These are phyloP conservation scores for Trichoderma parareesei DNA, from an alignment of 495 filamentous ascomycete species.

Conservation along the genomic window DNA sequence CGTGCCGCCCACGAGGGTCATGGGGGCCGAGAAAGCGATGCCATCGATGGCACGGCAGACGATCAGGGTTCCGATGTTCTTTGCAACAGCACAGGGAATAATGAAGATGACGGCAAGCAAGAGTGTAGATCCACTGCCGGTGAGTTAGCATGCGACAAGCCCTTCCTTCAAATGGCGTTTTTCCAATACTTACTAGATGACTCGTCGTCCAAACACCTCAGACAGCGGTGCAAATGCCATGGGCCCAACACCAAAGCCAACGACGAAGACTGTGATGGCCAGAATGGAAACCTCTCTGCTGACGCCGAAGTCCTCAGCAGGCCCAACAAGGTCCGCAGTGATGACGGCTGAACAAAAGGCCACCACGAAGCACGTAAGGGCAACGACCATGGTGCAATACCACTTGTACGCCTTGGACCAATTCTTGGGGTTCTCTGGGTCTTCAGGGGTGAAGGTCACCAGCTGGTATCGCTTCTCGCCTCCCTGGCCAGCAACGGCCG, in stretches of 20 bases:
- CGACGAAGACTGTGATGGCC: conserved; percentile 63
- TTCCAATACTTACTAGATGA: conserved; percentile 47
- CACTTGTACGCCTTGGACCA: conserved; percentile 57
- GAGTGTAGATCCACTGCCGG: conserved; percentile 40
- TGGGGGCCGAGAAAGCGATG: conserved; percentile 74
- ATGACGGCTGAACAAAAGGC: conserved; percentile 56
- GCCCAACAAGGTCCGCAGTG: conserved; percentile 58
- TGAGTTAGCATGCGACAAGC: neutral
- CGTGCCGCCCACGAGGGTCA: conserved; percentile 75
- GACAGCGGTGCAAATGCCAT: conserved; percentile 74
- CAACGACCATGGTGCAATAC: conserved; percentile 62
- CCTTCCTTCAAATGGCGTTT: neutral
- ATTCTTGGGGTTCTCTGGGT: conserved; percentile 62
- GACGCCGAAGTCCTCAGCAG: conserved; percentile 52
- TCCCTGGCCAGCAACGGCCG: conserved; percentile 19
- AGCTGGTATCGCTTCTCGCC: conserved; percentile 55
- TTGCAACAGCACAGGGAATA: conserved; percentile 66
- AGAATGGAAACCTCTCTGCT: conserved; percentile 59
- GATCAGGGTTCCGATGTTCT: conserved; percentile 66
- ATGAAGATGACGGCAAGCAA: conserved; percentile 63
- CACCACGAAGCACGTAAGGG: conserved; percentile 56
- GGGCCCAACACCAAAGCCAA: conserved; percentile 76
- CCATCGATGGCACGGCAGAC: conserved; percentile 68
- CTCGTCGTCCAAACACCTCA: conserved; percentile 59
- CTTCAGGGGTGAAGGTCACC: conserved; percentile 60